Base-by-base conservation (phyloP, 345 rosid genomes). In the Eucalyptus virginea region DNA sequence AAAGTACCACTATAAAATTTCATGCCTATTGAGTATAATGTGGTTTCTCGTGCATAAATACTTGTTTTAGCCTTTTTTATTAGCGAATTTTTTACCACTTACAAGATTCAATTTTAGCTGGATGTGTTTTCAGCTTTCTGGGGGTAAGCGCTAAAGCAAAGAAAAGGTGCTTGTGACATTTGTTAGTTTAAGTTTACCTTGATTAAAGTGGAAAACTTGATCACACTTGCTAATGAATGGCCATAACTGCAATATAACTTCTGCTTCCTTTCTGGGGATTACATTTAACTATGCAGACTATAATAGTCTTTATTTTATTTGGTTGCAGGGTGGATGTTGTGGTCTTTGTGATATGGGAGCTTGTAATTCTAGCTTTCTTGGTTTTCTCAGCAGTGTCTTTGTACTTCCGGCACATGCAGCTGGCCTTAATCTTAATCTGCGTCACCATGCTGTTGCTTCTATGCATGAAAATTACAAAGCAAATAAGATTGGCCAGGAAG, bases 331-430 rank as follows among this genome's bases (percentile, higher is more conserved):
- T 97, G 87, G 99, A 98, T 93, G 98, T 96, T 18, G 96, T 94
- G 91, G 90, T 97, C 81, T 98, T 96, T 86, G 99, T 97, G 28
- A 93, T 98, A 92, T 98, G 98, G 99, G 99, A 98, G 91, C 97
- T 98, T 49, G 87, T 96, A 86, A 96, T 94, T 90, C 93, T 98
- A 89, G 98, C 99, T 15, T 95, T 95, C 94, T 92, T 98, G 93
- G 98, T 98, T 81, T 98, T 96, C 92, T 96, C 99, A n/a, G 99
- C 98, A 5, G 96, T 98, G 85, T 95, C 99, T 52, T 93, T 98
- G 88, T 98, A 96, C 92, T 96, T 97, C 92, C 94, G 94, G 94
- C 94, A 93, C 86, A 88, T 96, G 88, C 93, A 88, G 89, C 96
- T 98, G 60, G 96, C 98, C 30, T 94, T 96, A 89, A 90, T 96